Conservation (phyloP, 495 filamentous ascomycete genomes). For the Penicillium ochrochloron region DNA sequence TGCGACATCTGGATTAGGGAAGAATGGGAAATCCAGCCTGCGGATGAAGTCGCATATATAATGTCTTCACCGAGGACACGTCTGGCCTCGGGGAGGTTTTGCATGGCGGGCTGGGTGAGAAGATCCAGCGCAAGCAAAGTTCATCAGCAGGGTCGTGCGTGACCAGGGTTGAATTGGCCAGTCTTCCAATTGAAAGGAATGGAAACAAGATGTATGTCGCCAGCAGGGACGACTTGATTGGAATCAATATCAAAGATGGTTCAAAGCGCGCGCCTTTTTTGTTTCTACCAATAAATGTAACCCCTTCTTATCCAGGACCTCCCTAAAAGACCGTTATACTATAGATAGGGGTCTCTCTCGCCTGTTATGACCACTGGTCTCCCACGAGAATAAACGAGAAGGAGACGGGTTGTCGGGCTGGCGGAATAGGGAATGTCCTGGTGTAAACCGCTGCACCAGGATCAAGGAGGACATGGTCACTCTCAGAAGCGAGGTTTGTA, state of each 20-base stretch:
- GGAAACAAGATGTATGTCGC: slow-evolving; percentile 12
- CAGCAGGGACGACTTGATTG: not conserved
- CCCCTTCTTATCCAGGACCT: not conserved
- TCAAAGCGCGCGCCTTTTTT: slow-evolving; percentile 10
- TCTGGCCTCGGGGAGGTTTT: slow-evolving; percentile 11
- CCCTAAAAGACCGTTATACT: not conserved
- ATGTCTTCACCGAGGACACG: slow-evolving; percentile 14
- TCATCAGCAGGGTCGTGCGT: slow-evolving; percentile 29
- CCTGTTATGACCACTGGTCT: not conserved
- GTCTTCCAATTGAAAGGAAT: slow-evolving; percentile 22
- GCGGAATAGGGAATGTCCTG: not conserved
- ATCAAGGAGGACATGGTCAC: not conserved
- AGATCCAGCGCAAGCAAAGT: slow-evolving; percentile 13
- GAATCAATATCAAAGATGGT: slow-evolving; percentile 6
- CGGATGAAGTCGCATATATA: slow-evolving; percentile 19
- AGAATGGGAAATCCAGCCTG: slow-evolving; percentile 6
- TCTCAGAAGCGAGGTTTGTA: slow-evolving; percentile 11
- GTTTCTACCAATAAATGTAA: slow-evolving; percentile 11
- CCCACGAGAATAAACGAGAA: slow-evolving; percentile 4
- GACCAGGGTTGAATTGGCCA: slow-evolving; percentile 25
- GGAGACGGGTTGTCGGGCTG: not conserved
- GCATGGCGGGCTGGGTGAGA: slow-evolving; percentile 12
- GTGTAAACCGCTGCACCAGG: slow-evolving; percentile 1
- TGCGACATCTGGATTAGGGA: slow-evolving; percentile 6
- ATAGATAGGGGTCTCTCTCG: slow-evolving; percentile 9